Percentiles rank a stretch among this genome's conserved stretches.
These are phyloP conservation scores for Cutaneotrichosporon cutaneum DNA, from an alignment of 1,284 basidiomycete species.

Conservation along the genomic window DNA sequence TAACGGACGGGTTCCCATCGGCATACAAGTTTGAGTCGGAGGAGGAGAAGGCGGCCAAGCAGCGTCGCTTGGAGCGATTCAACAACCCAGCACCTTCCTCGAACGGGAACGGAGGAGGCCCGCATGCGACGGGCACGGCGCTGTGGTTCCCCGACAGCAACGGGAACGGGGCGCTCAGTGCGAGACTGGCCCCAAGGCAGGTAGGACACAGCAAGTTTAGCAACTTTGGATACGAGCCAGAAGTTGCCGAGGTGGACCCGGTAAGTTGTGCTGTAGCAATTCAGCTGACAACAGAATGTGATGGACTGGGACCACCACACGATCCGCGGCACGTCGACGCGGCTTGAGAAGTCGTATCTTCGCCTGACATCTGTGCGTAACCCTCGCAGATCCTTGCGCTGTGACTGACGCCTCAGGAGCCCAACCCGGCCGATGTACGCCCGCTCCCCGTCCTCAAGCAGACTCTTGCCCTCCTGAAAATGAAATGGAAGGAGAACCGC, in stretches of 20 bases:
- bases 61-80: slow-evolving; percentile 43
- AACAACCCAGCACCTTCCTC: slow-evolving; percentile 18
- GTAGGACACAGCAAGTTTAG: slow-evolving; percentile 44
- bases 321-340: slow-evolving; percentile 85
- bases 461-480: slow-evolving; percentile 83
- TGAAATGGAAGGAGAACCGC: slow-evolving; percentile 78
- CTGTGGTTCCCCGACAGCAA: slow-evolving; percentile 35
- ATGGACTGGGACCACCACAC: slow-evolving; percentile 95
- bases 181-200: slow-evolving; percentile 22
- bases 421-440: slow-evolving; percentile 89
- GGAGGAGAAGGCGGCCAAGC: slow-evolving; percentile 44
- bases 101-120: slow-evolving; percentile 13
- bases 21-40: slow-evolving; percentile 30
- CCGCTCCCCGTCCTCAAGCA: slow-evolving; percentile 80
- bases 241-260: slow-evolving; percentile 52
- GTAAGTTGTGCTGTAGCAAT: slow-evolving; percentile 35
- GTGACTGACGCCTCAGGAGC: slow-evolving; percentile 62
- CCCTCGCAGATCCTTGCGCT: not conserved
- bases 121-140: slow-evolving; percentile 11
- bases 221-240: slow-evolving; percentile 42
- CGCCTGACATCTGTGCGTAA: slow-evolving; percentile 80
- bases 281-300: slow-evolving; percentile 68
- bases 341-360: slow-evolving; percentile 93
- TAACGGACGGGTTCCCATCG: slow-evolving; percentile 15
- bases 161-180: slow-evolving; percentile 8